Percentiles rank a stretch among this genome's conserved stretches.
Conservation (phyloP, 2,329 filamentous ascomycete species). For the Colletotrichum shisoi region DNA sequence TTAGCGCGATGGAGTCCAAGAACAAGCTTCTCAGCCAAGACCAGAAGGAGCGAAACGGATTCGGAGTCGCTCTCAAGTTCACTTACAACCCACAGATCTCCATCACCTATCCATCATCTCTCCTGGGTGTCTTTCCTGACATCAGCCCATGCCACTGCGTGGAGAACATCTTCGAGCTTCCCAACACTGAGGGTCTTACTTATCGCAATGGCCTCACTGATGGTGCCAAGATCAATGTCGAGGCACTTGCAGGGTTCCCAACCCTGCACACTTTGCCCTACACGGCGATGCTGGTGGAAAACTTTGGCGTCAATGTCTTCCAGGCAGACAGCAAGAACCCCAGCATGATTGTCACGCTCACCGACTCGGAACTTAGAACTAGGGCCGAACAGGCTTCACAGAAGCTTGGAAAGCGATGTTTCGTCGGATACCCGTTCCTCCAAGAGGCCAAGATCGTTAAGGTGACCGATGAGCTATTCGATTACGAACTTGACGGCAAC, state of each 20-base stretch:
- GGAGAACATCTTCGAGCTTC: conserved; percentile 95
- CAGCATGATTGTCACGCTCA: conserved; percentile 89
- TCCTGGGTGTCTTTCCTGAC: conserved; percentile 90
- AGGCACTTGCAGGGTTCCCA: conserved; percentile 92
- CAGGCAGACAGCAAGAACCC: conserved; percentile 95
- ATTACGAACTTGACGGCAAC: conserved; percentile 76
- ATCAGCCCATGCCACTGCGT: conserved; percentile 86
- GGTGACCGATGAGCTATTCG: conserved; percentile 92
- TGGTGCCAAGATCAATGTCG: conserved; percentile 80
- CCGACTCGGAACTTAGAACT: conserved; percentile 74
- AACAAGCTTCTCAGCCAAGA: conserved; percentile 79
- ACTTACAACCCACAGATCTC: conserved; percentile 80
- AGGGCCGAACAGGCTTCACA: conserved; percentile 75
- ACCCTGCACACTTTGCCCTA: conserved; percentile 87
- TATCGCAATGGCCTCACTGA: conserved; percentile 83
- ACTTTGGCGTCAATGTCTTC: conserved; percentile 92
- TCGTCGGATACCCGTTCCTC: conserved; percentile 93
- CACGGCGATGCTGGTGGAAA: conserved; percentile 72
- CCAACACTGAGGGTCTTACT: conserved; percentile 87
- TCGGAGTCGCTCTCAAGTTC: conserved; percentile 92
- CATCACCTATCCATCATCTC: conserved; percentile 85
- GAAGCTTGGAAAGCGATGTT: conserved; percentile 84
- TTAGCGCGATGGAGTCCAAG: conserved; percentile 85
- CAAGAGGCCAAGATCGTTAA: conserved; percentile 90
- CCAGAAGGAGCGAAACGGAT: conserved; percentile 85